Percentiles rank a stretch among this genome's conserved stretches.
Evolutionary conservation across 495 filamentous ascomycete genomes (phyloP).

Genomic region (Tetracladium marchalianum): DNA sequence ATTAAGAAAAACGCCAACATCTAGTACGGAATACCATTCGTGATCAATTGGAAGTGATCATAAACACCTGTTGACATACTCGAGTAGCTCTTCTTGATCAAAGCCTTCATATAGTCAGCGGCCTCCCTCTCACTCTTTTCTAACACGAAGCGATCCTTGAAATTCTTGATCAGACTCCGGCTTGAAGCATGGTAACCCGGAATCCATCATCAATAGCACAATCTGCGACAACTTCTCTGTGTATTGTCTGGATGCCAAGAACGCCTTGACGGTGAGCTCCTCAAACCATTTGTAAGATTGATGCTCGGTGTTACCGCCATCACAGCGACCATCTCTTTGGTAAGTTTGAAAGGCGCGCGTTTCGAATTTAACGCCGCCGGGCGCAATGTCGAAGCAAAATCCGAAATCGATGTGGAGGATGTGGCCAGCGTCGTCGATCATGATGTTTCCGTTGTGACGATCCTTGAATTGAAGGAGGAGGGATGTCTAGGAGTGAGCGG

Average conservation of each 20-base stretch:
- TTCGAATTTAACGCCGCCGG: conserved; percentile 95
- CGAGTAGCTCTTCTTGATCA: conserved; percentile 78
- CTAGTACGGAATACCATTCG: conserved; percentile 90
- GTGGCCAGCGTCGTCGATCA: conserved; percentile 94
- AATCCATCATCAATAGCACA: conserved; percentile 91
- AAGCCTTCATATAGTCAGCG: conserved; percentile 81
- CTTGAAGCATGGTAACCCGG: conserved; percentile 95
- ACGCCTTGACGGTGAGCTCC: conserved; percentile 90
- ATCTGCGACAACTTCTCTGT: conserved; percentile 78
- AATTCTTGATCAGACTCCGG: conserved; percentile 87
- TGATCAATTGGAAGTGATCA: conserved; percentile 93
- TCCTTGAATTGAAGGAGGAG: conserved; percentile 99
- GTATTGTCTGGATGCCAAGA: conserved; percentile 83
- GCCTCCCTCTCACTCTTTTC: conserved; percentile 92
- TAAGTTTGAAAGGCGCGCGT: conserved; percentile 96
- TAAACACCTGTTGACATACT: conserved; percentile 88
- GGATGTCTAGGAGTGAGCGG: conserved; percentile 97
- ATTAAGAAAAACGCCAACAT: background rate
- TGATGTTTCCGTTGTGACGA: conserved; percentile 98
- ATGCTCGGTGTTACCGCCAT: conserved; percentile 79
- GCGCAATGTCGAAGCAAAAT: conserved; percentile 98
- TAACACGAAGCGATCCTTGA: conserved; percentile 85
- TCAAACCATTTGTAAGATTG: conserved; percentile 95
- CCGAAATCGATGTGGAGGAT: conserved; percentile 99
- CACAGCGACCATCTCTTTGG: conserved; percentile 92